Conservation (phyloP, 2,329 filamentous ascomycete genomes). For the Boeremia lycopersici region DNA sequence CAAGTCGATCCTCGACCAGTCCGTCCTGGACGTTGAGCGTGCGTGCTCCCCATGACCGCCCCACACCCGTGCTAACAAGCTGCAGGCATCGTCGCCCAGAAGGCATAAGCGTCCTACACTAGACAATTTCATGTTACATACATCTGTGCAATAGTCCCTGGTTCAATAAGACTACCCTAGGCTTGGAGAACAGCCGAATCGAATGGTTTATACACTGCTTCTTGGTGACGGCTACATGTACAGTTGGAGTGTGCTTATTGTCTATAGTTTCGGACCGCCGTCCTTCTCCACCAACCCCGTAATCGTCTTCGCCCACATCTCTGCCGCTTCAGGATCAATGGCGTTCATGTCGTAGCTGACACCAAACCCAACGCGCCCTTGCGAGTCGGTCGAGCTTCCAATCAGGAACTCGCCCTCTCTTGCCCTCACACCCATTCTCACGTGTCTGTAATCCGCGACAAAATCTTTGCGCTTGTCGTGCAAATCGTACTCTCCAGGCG, state of each 20-base stretch:
- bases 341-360: slow-evolving; percentile 52
- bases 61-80: slow-evolving; percentile 23
- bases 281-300: slow-evolving; percentile 37
- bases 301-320: slow-evolving; percentile 41
- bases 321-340: slow-evolving; percentile 40
- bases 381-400: slow-evolving; percentile 47
- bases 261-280: slow-evolving; percentile 7
- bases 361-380: slow-evolving; percentile 45
- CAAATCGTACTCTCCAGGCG: slow-evolving; percentile 34
- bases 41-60: slow-evolving; percentile 45
- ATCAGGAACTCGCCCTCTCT: slow-evolving; percentile 55
- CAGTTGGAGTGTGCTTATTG: background rate
- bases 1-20: slow-evolving; percentile 98
- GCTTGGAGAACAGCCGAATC: slow-evolving; percentile 35
- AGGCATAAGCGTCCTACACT: slow-evolving; percentile 44
- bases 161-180: slow-evolving; percentile 42
- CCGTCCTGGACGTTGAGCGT: slow-evolving; percentile 96
- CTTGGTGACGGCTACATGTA: background rate
- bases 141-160: slow-evolving; percentile 50
- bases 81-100: slow-evolving; percentile 47
- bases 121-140: slow-evolving; percentile 48
- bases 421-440: slow-evolving; percentile 50
- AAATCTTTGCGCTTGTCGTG: slow-evolving; percentile 41
- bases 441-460: slow-evolving; percentile 46
- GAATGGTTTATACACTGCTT: slow-evolving; percentile 20